These are phyloP conservation scores for Hamamelis virginiana DNA, from an alignment of 164 flowering plant genomes.

Conservation along the genomic window DNA sequence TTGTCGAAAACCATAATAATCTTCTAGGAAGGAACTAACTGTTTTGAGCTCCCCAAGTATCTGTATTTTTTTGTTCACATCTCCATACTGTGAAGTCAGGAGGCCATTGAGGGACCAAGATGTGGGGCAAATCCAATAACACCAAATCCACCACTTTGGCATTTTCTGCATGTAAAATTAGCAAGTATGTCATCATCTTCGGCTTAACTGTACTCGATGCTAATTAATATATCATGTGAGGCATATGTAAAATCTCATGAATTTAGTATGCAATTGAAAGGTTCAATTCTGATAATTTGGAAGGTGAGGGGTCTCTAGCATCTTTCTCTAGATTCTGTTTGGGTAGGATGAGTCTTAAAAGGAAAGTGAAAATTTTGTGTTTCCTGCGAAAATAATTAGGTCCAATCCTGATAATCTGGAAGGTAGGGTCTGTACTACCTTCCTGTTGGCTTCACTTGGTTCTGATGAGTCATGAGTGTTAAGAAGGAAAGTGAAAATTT, in stretches of 20 bases:
- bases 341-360: background rate
- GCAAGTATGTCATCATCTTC: background rate
- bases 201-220: background rate
- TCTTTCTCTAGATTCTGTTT: background rate
- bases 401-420: too few relatives aligned
- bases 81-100: constrained; percentile 44
- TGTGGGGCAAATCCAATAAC: constrained; percentile 36
- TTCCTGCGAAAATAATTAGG: too few relatives aligned
- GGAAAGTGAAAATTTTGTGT: constrained; percentile 1
- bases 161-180: constrained; percentile 19
- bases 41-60: constrained; percentile 27
- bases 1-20: constrained; percentile 32
- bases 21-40: constrained; percentile 28
- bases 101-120: constrained; percentile 43
- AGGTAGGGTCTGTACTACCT: too few relatives aligned
- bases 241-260: background rate
- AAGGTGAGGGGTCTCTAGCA: background rate
- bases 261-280: background rate
- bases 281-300: background rate
- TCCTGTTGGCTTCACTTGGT: too few relatives aligned
- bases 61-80: constrained; percentile 23
- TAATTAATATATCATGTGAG: background rate
- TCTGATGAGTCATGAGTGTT: too few relatives aligned
- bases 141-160: constrained; percentile 47
- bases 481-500: background rate